These are phyloP conservation scores for Tolypocladium amazonense DNA, from an alignment of 2,329 filamentous ascomycete genomes.

Conservation along the genomic window DNA sequence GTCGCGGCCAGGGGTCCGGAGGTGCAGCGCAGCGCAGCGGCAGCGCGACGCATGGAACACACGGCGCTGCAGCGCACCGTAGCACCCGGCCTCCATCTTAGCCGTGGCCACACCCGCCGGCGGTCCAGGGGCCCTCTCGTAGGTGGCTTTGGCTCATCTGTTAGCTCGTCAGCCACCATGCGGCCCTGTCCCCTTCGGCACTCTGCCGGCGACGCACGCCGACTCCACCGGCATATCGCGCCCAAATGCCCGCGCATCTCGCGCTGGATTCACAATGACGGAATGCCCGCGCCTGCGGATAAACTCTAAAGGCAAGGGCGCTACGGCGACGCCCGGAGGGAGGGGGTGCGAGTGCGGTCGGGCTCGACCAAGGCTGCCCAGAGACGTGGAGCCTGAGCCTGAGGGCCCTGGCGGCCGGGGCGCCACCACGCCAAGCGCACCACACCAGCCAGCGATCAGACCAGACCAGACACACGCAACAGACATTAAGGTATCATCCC, in stretches of 20 bases:
- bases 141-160: neutral
- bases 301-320: neutral
- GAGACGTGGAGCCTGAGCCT: neutral
- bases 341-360: neutral
- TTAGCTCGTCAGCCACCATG: neutral
- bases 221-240: neutral
- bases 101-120: neutral
- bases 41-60: neutral
- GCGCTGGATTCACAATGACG: neutral
- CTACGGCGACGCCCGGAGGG: neutral
- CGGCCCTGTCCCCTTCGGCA: neutral
- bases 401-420: neutral
- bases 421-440: neutral
- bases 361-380: neutral
- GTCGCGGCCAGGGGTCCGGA: neutral
- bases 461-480: neutral
- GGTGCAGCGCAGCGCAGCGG: neutral
- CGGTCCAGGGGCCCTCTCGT: neutral
- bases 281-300: neutral
- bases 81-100: neutral
- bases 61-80: neutral
- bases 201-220: too few species aligned
- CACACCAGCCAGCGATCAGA: neutral
- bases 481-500: neutral
- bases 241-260: neutral